Evolutionary conservation across 148 eudicot genomes (phyloP).

Genomic region (Vaccinium vitisidaea): DNA sequence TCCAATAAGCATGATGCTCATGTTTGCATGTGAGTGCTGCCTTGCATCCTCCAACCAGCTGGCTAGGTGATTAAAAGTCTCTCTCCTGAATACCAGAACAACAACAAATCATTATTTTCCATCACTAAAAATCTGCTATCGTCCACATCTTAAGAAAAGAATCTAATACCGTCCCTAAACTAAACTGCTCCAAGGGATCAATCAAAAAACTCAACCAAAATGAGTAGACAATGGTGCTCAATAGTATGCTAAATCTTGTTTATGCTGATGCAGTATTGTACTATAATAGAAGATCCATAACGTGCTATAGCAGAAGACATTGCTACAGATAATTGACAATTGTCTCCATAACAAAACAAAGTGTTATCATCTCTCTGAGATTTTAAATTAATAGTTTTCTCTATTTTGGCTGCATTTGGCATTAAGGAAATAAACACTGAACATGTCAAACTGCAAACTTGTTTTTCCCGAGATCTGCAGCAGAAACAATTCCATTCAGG

Average conservation of each 20-base stretch:
- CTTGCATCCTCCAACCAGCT: conserved; percentile 68
- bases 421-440: background rate
- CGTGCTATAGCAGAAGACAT: background rate
- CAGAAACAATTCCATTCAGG: no score
- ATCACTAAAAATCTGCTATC: background rate
- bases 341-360: no score
- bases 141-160: background rate
- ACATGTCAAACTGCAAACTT: no score
- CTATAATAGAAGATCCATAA: background rate
- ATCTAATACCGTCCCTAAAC: background rate
- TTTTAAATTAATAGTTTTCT: no score
- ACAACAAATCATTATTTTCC: background rate
- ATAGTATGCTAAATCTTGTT: background rate
- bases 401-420: background rate
- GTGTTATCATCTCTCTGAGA: no score
- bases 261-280: background rate
- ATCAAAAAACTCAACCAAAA: background rate
- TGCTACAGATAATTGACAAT: background rate
- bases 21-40: conserved; percentile 56
- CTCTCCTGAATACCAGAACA: conserved; percentile 38
- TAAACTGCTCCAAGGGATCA: background rate
- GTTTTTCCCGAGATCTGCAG: no score
- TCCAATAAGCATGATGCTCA: conserved; percentile 57
- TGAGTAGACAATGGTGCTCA: background rate
- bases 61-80: conserved; percentile 57